Conservation (phyloP, 2,329 filamentous ascomycete species). For the Boeremia lycopersici region DNA sequence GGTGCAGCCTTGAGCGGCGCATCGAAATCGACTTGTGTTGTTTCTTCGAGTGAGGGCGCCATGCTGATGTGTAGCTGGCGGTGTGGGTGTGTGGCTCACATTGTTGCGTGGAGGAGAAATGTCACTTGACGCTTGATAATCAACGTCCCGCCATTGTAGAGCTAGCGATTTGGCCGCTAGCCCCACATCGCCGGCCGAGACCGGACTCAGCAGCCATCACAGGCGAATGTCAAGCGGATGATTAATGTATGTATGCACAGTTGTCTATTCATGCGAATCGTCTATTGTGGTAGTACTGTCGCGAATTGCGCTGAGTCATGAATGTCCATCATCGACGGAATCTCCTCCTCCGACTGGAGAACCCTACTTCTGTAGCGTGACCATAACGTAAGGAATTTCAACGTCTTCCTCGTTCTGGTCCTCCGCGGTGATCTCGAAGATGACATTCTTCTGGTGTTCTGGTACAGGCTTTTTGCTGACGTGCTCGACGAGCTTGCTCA, state of each 20-base stretch:
- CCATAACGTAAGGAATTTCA: conserved; percentile 95
- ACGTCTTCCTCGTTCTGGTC: conserved; percentile 90
- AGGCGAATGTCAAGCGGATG: not conserved
- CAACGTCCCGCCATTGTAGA: conserved; percentile 32
- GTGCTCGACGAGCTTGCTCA: conserved; percentile 84
- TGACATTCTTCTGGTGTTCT: conserved; percentile 89
- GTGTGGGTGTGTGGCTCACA: conserved; percentile 22
- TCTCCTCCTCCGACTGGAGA: not conserved
- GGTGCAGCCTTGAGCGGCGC: conserved; percentile 80
- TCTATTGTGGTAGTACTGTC: conserved; percentile 5
- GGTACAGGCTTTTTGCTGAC: conserved; percentile 94
- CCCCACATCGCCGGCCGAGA: conserved; percentile 11
- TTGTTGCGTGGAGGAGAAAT: conserved; percentile 28
- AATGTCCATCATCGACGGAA: not conserved
- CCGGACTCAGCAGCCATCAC: conserved; percentile 4
- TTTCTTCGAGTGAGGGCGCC: conserved; percentile 81
- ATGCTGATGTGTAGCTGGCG: conserved; percentile 54
- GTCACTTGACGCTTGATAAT: conserved; percentile 39
- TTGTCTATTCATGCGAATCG: conserved; percentile 15
- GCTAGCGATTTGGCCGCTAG: conserved; percentile 31
- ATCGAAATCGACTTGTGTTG: conserved; percentile 69
- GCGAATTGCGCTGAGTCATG: not conserved
- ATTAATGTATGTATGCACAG: not conserved
- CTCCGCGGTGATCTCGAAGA: conserved; percentile 92
- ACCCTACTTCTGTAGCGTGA: conserved; percentile 62